Percentiles rank a stretch among this genome's conserved stretches.
Evolutionary conservation across 768 basidiomycete species (phyloP).

Genomic region (Calocera viscosa): DNA sequence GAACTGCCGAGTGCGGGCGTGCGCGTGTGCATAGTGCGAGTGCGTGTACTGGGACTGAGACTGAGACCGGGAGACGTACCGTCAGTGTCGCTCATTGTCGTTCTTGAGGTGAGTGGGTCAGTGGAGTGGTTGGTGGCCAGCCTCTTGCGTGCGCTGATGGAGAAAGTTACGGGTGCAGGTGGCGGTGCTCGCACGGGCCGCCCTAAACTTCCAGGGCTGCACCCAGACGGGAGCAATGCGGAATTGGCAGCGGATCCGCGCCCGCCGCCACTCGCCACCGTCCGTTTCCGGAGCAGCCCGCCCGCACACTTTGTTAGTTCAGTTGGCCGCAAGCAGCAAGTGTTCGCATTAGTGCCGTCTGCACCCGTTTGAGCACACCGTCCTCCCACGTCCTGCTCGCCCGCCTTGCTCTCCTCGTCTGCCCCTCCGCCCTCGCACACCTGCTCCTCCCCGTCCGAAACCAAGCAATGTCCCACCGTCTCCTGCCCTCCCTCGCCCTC

Average conservation of each 20-base stretch:
- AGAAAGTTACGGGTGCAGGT: background rate
- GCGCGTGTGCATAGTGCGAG: too few species aligned
- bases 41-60: background rate
- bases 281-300: background rate
- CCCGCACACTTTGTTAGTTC: too few species aligned
- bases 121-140: background rate
- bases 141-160: too few species aligned
- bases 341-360: background rate
- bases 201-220: background rate
- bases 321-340: too few species aligned
- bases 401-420: background rate
- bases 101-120: background rate
- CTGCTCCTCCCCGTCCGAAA: background rate
- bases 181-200: slow-evolving; percentile 5
- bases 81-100: slow-evolving; percentile 8
- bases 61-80: background rate
- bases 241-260: background rate
- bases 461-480: background rate
- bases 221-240: background rate
- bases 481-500: background rate
- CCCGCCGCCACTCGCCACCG: background rate
- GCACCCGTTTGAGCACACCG: background rate
- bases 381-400: background rate
- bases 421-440: background rate
- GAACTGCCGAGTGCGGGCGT: background rate